Evolutionary conservation across 805 yeast genomes (phyloP).

Genomic region (Sporopachydermia lactativora): DNA sequence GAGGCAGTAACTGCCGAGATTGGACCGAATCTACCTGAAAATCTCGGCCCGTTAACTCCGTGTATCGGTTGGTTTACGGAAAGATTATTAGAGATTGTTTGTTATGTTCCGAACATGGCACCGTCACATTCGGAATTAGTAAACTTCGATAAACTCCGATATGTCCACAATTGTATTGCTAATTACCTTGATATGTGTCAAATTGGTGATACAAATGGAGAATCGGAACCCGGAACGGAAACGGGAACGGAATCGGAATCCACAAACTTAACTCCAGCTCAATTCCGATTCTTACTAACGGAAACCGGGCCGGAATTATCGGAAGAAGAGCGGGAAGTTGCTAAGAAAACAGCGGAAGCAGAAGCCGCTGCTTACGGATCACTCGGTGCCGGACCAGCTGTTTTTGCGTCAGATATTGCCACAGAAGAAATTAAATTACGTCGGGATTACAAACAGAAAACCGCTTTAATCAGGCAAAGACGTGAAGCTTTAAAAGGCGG

Average conservation of each 20-base stretch:
- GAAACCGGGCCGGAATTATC: slow-evolving; percentile 13
- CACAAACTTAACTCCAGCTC: slow-evolving; percentile 11
- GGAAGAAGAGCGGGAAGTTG: slow-evolving; percentile 11
- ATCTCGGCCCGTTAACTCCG: slow-evolving; percentile 55
- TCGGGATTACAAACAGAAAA: slow-evolving; percentile 36
- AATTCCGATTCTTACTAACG: slow-evolving; percentile 19
- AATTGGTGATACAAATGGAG: slow-evolving; percentile 7
- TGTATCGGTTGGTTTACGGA: slow-evolving; percentile 89
- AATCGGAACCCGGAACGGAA: background rate
- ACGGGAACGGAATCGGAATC: slow-evolving; percentile 6
- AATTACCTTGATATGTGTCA: slow-evolving; percentile 34
- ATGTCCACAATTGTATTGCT: slow-evolving; percentile 44
- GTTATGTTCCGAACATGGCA: slow-evolving; percentile 68
- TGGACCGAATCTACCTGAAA: slow-evolving; percentile 7
- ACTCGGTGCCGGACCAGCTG: too few relatives aligned
- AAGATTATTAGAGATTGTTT: slow-evolving; percentile 60
- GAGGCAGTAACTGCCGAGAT: slow-evolving; percentile 15
- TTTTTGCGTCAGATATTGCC: slow-evolving; percentile 32
- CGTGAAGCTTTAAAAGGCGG: slow-evolving; percentile 5
- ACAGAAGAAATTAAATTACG: slow-evolving; percentile 37
- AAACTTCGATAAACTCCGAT: slow-evolving; percentile 77
- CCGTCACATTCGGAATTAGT: slow-evolving; percentile 47
- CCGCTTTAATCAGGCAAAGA: slow-evolving; percentile 15
- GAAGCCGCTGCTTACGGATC: too few relatives aligned
- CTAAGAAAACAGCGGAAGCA: slow-evolving; percentile 14